These are phyloP conservation scores for Eucalyptus polybractea DNA, from an alignment of 345 rosid genomes.

Conservation along the genomic window DNA sequence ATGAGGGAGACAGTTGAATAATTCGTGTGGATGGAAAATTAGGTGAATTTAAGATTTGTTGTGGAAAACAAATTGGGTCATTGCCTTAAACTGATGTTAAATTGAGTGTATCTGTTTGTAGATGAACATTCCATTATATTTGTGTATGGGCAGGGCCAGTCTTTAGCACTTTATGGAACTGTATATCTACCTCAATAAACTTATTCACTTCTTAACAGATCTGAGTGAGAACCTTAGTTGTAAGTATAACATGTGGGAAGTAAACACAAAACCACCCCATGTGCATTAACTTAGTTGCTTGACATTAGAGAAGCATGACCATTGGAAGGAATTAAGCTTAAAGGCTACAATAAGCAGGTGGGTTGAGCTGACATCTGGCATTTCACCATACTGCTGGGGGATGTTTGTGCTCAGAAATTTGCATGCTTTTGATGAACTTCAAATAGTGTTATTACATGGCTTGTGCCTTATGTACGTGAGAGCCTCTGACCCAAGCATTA, in stretches of 20 bases:
- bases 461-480: neutral
- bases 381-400: neutral
- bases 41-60: neutral
- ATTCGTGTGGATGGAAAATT: neutral
- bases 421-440: neutral
- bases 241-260: neutral
- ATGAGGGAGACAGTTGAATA: neutral
- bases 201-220: neutral
- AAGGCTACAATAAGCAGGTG: neutral
- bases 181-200: neutral
- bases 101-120: neutral
- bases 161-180: neutral
- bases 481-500: neutral
- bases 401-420: neutral
- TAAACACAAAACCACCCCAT: neutral
- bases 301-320: neutral
- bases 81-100: neutral
- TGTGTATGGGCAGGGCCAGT: neutral
- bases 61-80: neutral
- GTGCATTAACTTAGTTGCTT: neutral
- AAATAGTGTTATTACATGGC: neutral
- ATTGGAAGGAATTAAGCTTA: neutral
- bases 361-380: neutral
- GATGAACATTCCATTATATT: neutral
- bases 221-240: neutral